Percentiles rank a stretch among this genome's conserved stretches.
Conservation (phyloP, 2,329 filamentous ascomycete genomes). For the Paramyrothecium roridum region DNA sequence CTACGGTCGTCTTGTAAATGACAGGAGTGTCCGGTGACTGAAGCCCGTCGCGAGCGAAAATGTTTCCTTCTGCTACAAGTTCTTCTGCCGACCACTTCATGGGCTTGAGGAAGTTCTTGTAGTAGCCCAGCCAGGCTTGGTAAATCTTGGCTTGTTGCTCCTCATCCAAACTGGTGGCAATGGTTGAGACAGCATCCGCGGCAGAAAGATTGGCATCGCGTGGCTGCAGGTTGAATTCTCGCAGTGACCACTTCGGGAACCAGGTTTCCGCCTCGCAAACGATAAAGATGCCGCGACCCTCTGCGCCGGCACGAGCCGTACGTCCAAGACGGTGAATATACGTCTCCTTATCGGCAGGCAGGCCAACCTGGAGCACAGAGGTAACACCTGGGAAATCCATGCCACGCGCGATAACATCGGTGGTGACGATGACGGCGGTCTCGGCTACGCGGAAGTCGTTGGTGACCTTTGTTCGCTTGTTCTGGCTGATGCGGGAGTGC, state of each 20-base stretch:
- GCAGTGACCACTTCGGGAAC: conserved; percentile 48
- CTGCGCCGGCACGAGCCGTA: conserved; percentile 62
- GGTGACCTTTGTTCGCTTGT: conserved; percentile 53
- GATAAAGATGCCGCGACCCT: conserved; percentile 60
- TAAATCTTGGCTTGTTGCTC: conserved; percentile 46
- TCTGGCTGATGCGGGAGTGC: conserved; percentile 50
- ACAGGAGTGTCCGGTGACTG: conserved; percentile 42
- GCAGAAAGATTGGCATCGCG: conserved; percentile 43
- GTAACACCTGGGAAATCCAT: conserved; percentile 73
- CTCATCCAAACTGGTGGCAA: conserved; percentile 41
- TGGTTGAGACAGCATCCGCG: conserved; percentile 28
- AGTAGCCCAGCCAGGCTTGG: conserved; percentile 56
- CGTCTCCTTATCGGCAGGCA: conserved; percentile 56
- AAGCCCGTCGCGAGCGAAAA: conserved; percentile 44
- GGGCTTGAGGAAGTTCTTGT: conserved; percentile 46
- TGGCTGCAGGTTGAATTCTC: conserved; percentile 50
- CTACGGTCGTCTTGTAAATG: conserved; percentile 43
- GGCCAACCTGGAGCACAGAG: conserved; percentile 61
- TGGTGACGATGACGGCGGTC: conserved; percentile 59
- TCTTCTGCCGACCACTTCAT: conserved; percentile 37
- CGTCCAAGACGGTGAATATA: conserved; percentile 68
- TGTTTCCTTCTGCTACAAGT: conserved; percentile 50
- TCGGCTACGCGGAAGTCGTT: conserved; percentile 57
- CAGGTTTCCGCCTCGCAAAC: conserved; percentile 47
- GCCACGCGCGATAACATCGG: conserved; percentile 68